Evolutionary conservation across 139 green algal species (phyloP).

Genomic region (Microglena sp.): DNA sequence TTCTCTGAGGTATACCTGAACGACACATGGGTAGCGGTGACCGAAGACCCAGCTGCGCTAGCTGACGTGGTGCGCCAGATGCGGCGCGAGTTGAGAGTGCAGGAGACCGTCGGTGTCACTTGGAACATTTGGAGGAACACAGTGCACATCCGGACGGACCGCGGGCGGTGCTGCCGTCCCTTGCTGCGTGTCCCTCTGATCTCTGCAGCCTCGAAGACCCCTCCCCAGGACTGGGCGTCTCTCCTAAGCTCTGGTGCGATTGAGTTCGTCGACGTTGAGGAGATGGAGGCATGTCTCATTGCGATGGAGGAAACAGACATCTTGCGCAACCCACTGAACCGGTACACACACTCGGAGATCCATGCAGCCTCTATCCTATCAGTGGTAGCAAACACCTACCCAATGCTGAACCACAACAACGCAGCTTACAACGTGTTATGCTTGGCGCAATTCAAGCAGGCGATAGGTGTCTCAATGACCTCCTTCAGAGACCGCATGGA

Average conservation of each 20-base stretch:
- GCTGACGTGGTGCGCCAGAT: neutral
- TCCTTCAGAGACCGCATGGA: conserved; percentile 39
- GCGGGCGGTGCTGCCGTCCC: conserved; percentile 45
- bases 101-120: too few species aligned
- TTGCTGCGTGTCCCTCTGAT: conserved; percentile 87
- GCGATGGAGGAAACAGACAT: conserved; percentile 29
- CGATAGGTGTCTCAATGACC: conserved; percentile 54
- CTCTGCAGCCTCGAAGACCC: too few species aligned
- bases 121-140: conserved; percentile 17
- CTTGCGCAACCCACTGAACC: neutral
- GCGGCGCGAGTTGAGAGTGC: neutral
- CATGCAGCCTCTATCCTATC: conserved; percentile 45
- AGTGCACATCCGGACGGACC: conserved; percentile 48
- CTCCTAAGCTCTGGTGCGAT: conserved; percentile 18
- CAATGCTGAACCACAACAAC: conserved; percentile 60
- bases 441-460: conserved; percentile 35
- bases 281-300: conserved; percentile 55
- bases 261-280: conserved; percentile 54
- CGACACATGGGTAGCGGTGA: conserved; percentile 8
- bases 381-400: conserved; percentile 44
- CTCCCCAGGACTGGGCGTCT: conserved; percentile 22
- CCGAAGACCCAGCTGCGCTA: neutral
- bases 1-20: too few species aligned
- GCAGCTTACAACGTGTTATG: conserved; percentile 55
- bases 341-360: conserved; percentile 66